Percentiles rank a stretch among this genome's conserved stretches.
phyloP scores from a whole-genome alignment of 2,329 filamentous ascomycete genomes.

The Trichoderma cornu-damae region DNA sequence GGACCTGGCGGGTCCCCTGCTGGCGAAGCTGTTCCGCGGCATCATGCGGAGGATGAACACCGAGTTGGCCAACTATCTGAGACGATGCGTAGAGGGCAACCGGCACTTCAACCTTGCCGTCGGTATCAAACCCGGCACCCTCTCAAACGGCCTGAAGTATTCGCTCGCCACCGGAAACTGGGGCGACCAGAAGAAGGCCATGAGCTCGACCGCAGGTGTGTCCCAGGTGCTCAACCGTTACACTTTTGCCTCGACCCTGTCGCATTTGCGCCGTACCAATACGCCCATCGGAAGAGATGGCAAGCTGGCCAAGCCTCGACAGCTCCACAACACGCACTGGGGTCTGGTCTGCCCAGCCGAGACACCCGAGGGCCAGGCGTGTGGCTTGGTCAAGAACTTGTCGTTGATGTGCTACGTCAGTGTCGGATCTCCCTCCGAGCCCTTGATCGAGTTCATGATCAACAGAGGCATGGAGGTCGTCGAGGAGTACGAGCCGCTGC shows the following conservation, averaged over 20 bases:
- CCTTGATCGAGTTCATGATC: slow-evolving; percentile 92
- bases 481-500: slow-evolving; percentile 84
- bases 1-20: slow-evolving; percentile 86
- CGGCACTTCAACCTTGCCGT: slow-evolving; percentile 86
- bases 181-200: slow-evolving; percentile 99
- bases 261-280: slow-evolving; percentile 94
- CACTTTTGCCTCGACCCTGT: slow-evolving; percentile 92
- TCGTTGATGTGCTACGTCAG: slow-evolving; percentile 98
- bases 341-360: slow-evolving; percentile 95
- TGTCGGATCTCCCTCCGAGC: slow-evolving; percentile 84
- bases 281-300: slow-evolving; percentile 96
- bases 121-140: slow-evolving; percentile 83
- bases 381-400: slow-evolving; percentile 95
- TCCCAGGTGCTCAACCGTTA: slow-evolving; percentile 98
- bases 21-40: slow-evolving; percentile 93
- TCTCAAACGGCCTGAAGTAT: slow-evolving; percentile 94
- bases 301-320: slow-evolving; percentile 95
- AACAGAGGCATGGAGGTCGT: slow-evolving; percentile 93
- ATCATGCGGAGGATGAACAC: slow-evolving; percentile 87
- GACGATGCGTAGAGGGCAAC: slow-evolving; percentile 84
- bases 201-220: slow-evolving; percentile 90
- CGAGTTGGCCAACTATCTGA: slow-evolving; percentile 85
- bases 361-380: slow-evolving; percentile 96
- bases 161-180: slow-evolving; percentile 97
- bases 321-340: slow-evolving; percentile 98